Base-by-base conservation (phyloP, 1,139 yeast species). In the Protomyces pachydermus region DNA sequence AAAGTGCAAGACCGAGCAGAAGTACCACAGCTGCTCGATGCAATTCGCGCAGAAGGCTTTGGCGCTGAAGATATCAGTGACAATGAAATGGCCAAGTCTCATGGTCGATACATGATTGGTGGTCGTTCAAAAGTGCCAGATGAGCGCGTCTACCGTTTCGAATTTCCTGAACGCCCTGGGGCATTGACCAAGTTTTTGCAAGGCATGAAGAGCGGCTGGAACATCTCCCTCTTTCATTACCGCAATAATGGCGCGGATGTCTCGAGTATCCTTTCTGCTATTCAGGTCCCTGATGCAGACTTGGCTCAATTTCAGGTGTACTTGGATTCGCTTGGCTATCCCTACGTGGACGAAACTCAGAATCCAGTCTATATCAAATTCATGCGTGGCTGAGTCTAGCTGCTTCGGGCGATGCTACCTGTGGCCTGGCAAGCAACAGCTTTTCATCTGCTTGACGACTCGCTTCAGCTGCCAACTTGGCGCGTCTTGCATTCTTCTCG, bases 101-200 rank as follows among this genome's bases (percentile, higher is more conserved):
- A 93, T 72, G 98, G 97, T 51, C 84, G 99, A 74, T 95, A 95
- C 74, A 80, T 93, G 68, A 96, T 93, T 34, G 98, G 98, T 65
- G 98, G 98, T 65, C 85, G 87, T 66, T 81, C 86, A 0, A 74
- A 79, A 28, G 84, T 86, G 14, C 79, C 82, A 37, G 81, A 88
- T 68, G 99, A 93, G 75, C 84, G 87, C 71, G 77, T 93, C 55
- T 84, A 85, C 70, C 83, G 88, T 64, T 93, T 93, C 72, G 97
- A 91, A 75, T 95, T 93, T 79, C 99, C 99, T 12, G 99, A 93
- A 74, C 85, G 95, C 71, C 98, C 98, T 0, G 96, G 97, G 53
- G 98, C 98, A 0, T 80, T 93, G 71, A 83, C 87, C 61, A 86
- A 83, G 66, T 93, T 93, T 76, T 81, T 93, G 71, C 82, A 81